Evolutionary conservation across 2,329 filamentous ascomycete species (phyloP).

Genomic region (Dactylellina parvicollis): DNA sequence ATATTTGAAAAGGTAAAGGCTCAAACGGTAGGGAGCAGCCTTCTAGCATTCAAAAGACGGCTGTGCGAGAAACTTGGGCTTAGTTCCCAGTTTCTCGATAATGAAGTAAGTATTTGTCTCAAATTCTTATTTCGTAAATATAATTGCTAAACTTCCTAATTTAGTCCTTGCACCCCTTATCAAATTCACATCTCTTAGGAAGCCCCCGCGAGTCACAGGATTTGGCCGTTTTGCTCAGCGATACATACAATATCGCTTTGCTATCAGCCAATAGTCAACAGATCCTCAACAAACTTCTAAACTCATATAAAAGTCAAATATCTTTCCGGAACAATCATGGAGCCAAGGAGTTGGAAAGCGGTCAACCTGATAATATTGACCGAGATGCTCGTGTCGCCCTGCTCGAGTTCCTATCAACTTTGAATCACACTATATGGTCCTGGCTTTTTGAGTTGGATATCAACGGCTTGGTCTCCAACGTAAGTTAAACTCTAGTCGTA

Average conservation of each 20-base stretch:
- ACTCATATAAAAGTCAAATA: slow-evolving; percentile 6
- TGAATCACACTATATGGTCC: slow-evolving; percentile 41
- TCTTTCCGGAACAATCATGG: background rate
- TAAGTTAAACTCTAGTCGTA: background rate
- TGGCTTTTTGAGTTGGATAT: slow-evolving; percentile 18
- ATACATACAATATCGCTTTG: slow-evolving; percentile 26
- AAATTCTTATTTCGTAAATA: background rate
- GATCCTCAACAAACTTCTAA: background rate
- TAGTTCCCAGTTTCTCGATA: background rate
- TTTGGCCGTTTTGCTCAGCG: slow-evolving; percentile 12
- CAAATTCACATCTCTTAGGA: slow-evolving; percentile 30
- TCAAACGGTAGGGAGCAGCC: background rate
- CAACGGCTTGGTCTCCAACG: background rate
- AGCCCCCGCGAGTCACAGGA: background rate
- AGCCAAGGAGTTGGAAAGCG: slow-evolving; percentile 7
- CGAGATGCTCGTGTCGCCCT: slow-evolving; percentile 16
- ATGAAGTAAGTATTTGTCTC: slow-evolving; percentile 14
- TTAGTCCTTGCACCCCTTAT: slow-evolving; percentile 37
- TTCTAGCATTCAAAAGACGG: slow-evolving; percentile 30
- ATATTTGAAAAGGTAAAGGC: slow-evolving; percentile 21
- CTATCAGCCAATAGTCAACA: slow-evolving; percentile 20
- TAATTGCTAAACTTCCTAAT: background rate
- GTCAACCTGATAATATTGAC: slow-evolving; percentile 35
- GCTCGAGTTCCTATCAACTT: slow-evolving; percentile 29
- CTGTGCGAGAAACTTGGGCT: slow-evolving; percentile 8